phyloP scores from a whole-genome alignment of 768 basidiomycete species.

The Amanita pallidorosea region DNA sequence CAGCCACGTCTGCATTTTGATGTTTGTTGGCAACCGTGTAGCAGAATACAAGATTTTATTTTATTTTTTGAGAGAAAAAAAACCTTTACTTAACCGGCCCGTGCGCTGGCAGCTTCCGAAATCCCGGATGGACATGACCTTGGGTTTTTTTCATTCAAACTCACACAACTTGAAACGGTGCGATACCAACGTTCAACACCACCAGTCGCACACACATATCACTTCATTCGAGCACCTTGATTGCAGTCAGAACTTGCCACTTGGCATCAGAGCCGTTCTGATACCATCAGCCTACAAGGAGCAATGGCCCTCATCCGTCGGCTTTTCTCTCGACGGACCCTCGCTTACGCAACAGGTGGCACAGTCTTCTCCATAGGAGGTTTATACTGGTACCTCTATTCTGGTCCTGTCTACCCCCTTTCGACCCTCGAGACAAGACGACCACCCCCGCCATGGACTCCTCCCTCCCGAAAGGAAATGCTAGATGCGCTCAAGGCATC shows the following conservation, averaged over 20 bases:
- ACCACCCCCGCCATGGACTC: slow-evolving; percentile 72
- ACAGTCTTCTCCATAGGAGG: slow-evolving; percentile 42
- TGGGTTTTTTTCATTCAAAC: no score
- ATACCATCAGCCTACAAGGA: not conserved
- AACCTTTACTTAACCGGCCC: no score
- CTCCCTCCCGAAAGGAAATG: slow-evolving; percentile 61
- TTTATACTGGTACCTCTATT: slow-evolving; percentile 65
- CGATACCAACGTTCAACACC: no score
- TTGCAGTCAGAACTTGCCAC: not conserved
- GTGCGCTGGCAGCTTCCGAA: no score
- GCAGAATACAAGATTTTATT: no score
- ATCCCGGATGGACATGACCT: no score
- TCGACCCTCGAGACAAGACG: slow-evolving; percentile 58
- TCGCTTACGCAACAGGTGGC: slow-evolving; percentile 42
- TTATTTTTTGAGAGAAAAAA: no score
- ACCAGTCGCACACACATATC: no score
- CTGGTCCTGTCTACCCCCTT: slow-evolving; percentile 55
- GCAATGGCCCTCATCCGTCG: slow-evolving; percentile 22
- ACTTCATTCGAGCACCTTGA: no score
- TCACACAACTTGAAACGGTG: no score
- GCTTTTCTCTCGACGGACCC: slow-evolving; percentile 44
- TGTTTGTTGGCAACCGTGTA: no score
- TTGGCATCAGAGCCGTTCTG: not conserved
- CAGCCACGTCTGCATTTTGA: no score
- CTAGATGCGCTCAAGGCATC: slow-evolving; percentile 44